Base-by-base conservation (phyloP, 306 rosid genomes). In the Quillaja saponaria region DNA sequence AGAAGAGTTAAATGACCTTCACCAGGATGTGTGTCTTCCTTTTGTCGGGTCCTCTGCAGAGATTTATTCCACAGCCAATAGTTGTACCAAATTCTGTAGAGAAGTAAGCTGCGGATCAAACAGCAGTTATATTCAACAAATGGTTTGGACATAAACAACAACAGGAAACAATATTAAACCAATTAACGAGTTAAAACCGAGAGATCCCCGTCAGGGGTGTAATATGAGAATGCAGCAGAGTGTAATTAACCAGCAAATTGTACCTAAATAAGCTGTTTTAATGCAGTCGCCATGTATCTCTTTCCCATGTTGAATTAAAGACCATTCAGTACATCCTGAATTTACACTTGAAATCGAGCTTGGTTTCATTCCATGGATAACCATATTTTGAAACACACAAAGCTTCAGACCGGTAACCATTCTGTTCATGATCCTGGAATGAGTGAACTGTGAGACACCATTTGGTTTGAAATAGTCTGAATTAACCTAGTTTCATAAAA, bases 251-350 rank as follows among this genome's bases (percentile, higher is more conserved):
- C 1, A 67, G 55, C 63, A 54, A 46, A 33, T 67, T 5, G 55
- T 28, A 28, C 33, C 55, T 19, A 55, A 34, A 8, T 19, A 35
- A 31, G 33, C 40, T 40, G 63, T 51, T 46, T 56, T 67, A 15
- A 67, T 45, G 19, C 63, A 67, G 45, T 67, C 55, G 31, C 72
- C 54, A 41, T 55, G 72, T 16, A 67, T 46, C 57, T 67, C 72
- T 47, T 47, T 67, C 15, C 72, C 72, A 0, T 38, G 45, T 34
- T 3, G 63, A 46, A 21, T 33, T 34, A 57, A 56, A 28, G 72
- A 67, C 46, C 55, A 57, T 37, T 46, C 55, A 13, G 39, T 37
- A 20, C 60, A 20, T 10, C 21, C 15, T 21, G 49, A 65, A 51
- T 50, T 42, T 9, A 65, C 41, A 42, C 61, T 19, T 21, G 70